These are phyloP conservation scores for Pseudognaphalium luteoalbum DNA, from an alignment of 129 eudicot genomes.

Conservation along the genomic window DNA sequence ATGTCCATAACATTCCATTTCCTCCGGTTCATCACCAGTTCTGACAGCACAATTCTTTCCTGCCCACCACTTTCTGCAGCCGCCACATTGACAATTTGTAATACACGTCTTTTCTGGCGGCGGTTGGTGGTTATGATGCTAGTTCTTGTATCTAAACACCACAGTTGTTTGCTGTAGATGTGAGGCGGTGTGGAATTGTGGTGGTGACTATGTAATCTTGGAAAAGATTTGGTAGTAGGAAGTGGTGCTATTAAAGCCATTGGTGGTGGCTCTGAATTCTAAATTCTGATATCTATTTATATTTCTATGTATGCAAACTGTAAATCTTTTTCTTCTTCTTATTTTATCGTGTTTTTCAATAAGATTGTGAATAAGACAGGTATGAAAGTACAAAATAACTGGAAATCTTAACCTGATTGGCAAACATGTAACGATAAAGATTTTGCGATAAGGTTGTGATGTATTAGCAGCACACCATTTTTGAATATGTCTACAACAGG, in stretches of 20 bases:
- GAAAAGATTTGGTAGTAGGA: constrained; percentile 2
- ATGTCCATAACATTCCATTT: constrained; percentile 46
- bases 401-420: neutral
- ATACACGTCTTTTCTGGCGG: neutral
- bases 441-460: neutral
- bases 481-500: neutral
- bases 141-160: neutral
- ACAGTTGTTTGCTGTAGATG: constrained; percentile 1
- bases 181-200: constrained; percentile 14
- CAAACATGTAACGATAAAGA: neutral
- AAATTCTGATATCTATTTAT: neutral
- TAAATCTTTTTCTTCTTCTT: neutral
- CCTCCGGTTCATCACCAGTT: constrained; percentile 50
- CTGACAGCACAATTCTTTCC: constrained; percentile 2
- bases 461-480: neutral
- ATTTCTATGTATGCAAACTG: neutral
- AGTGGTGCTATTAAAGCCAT: constrained; percentile 20
- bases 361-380: neutral
- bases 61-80: constrained; percentile 1
- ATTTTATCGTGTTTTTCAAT: neutral
- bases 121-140: neutral
- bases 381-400: neutral
- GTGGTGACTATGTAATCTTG: constrained; percentile 17
- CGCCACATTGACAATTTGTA: neutral
- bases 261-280: neutral